phyloP scores from a whole-genome alignment of 2,329 filamentous ascomycete species.

The Byssochlamys sp. region DNA sequence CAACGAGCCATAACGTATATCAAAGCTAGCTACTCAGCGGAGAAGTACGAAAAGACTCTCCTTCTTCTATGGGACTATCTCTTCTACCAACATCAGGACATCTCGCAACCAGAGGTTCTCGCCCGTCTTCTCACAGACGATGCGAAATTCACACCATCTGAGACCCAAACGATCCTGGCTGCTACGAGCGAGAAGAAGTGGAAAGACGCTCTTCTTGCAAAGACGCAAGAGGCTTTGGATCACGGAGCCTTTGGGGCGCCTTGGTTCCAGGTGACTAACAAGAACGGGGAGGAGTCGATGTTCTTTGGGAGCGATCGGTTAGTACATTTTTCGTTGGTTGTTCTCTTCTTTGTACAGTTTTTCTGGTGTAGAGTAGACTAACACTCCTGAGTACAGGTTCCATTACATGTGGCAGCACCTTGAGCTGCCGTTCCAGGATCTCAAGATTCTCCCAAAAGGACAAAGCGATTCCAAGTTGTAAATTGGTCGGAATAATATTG shows the following conservation, averaged over 20 bases:
- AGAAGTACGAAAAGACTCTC: conserved; percentile 46
- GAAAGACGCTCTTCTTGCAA: conserved; percentile 46
- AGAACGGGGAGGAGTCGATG: conserved; percentile 50
- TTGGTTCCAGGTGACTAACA: conserved; percentile 61
- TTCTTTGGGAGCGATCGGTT: conserved; percentile 70
- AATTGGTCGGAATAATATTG: background rate
- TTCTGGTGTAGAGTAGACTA: background rate
- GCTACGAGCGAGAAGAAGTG: conserved; percentile 42
- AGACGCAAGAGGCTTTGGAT: conserved; percentile 53
- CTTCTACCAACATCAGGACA: conserved; percentile 53
- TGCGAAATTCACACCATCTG: conserved; percentile 37
- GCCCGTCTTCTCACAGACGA: conserved; percentile 28
- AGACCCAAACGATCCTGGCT: conserved; percentile 49
- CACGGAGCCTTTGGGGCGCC: conserved; percentile 66
- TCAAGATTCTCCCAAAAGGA: conserved; percentile 8
- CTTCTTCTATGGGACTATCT: conserved; percentile 50
- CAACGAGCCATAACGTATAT: conserved; percentile 59
- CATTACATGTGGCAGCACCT: conserved; percentile 58
- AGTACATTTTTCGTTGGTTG: background rate
- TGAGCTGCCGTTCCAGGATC: conserved; percentile 38
- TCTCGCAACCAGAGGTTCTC: conserved; percentile 51
- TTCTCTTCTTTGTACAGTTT: background rate
- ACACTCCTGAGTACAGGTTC: conserved; percentile 10
- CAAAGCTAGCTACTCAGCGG: conserved; percentile 46
- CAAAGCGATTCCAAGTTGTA: background rate